Conservation (phyloP, 805 yeast species). For the Priceomyces castillae region DNA sequence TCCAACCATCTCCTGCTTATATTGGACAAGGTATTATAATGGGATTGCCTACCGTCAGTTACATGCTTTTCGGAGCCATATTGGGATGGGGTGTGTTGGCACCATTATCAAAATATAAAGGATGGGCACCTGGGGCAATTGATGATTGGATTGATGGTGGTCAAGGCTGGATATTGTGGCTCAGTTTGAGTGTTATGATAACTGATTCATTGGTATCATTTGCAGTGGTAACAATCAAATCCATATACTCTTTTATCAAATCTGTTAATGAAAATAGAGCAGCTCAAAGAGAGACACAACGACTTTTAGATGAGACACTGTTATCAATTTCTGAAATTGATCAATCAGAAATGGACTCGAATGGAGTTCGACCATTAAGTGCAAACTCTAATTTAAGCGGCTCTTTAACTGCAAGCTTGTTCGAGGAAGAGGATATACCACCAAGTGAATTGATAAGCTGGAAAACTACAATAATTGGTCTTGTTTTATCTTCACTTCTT, state of each 20-base stretch:
- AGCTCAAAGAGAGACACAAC: neutral
- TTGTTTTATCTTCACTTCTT: slow-evolving; percentile 59
- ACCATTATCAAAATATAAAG: slow-evolving; percentile 63
- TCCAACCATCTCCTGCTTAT: slow-evolving; percentile 96
- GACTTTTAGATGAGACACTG: neutral
- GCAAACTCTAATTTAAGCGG: neutral
- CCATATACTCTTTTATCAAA: slow-evolving; percentile 22
- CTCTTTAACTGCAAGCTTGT: neutral
- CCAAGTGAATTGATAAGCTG: slow-evolving; percentile 48
- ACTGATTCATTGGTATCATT: slow-evolving; percentile 86
- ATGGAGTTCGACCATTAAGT: neutral
- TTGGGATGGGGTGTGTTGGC: slow-evolving; percentile 93
- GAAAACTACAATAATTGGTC: slow-evolving; percentile 54
- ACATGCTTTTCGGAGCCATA: slow-evolving; percentile 86
- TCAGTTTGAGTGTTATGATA: slow-evolving; percentile 89
- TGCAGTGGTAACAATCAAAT: slow-evolving; percentile 52
- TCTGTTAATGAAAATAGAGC: slow-evolving; percentile 2
- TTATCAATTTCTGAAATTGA: neutral
- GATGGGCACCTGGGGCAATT: slow-evolving; percentile 88
- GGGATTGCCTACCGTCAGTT: slow-evolving; percentile 89
- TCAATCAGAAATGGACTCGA: neutral
- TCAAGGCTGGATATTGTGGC: slow-evolving; percentile 98
- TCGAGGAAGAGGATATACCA: slow-evolving; percentile 24
- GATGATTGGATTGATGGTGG: slow-evolving; percentile 94
- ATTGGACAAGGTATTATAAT: slow-evolving; percentile 96